phyloP scores from a whole-genome alignment of 2,329 filamentous ascomycete species.

The Colletotrichum melonis region DNA sequence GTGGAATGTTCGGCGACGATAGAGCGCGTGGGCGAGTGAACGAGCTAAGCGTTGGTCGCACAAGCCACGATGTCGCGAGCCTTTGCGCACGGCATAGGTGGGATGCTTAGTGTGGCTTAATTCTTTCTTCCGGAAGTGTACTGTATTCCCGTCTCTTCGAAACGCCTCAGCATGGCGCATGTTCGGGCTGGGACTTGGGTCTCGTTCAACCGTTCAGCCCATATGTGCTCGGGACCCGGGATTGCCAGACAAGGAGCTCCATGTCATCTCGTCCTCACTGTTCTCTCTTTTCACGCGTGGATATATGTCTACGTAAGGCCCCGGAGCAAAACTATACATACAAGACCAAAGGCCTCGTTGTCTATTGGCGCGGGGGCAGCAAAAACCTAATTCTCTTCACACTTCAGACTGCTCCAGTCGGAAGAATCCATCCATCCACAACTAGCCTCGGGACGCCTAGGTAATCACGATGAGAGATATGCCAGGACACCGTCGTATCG shows the following conservation, averaged over 20 bases:
- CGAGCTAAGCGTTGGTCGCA: background rate
- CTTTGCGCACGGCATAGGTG: background rate
- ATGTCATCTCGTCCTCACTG: background rate
- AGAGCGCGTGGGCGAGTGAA: background rate
- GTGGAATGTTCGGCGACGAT: background rate
- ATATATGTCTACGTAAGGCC: background rate
- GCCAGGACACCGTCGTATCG: constrained; percentile 5
- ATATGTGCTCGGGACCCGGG: background rate
- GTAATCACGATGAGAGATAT: background rate
- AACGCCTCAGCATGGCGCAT: background rate
- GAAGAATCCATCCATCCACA: background rate
- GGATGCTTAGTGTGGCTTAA: background rate
- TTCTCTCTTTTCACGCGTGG: background rate
- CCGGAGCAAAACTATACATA: constrained; percentile 7
- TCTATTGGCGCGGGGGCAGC: background rate
- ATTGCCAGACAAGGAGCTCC: background rate
- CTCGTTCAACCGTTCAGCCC: background rate
- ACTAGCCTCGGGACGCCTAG: background rate
- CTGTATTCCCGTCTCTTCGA: background rate
- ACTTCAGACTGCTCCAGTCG: background rate
- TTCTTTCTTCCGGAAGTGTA: background rate
- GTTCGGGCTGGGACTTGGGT: background rate
- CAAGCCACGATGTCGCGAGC: background rate
- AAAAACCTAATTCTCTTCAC: constrained; percentile 8
- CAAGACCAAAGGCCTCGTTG: background rate